Percentiles rank a stretch among this genome's conserved stretches.
These are phyloP conservation scores for Penicillium brevicompactum DNA, from an alignment of 2,329 filamentous ascomycete genomes.

Conservation along the genomic window DNA sequence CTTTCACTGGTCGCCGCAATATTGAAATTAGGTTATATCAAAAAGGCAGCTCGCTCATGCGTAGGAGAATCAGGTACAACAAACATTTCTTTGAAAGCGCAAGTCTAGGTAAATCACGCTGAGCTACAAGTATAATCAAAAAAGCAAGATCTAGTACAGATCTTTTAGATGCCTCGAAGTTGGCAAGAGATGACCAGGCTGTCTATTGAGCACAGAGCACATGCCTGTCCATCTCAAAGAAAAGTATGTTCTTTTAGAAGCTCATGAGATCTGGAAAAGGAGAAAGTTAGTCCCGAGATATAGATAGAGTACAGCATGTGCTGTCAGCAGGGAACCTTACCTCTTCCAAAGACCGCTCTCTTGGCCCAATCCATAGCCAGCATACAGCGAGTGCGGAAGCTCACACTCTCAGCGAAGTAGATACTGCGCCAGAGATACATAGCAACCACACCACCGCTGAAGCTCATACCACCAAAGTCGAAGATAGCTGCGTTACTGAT, in stretches of 20 bases:
- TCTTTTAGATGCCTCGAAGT: neutral
- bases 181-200: neutral
- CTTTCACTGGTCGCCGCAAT: too few species aligned
- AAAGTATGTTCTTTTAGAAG: conserved; percentile 39
- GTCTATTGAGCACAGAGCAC: neutral
- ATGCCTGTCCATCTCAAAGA: neutral
- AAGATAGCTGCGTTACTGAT: conserved; percentile 96
- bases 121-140: neutral
- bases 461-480: conserved; percentile 77
- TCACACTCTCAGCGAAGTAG: conserved; percentile 97
- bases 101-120: neutral
- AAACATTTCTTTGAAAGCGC: neutral
- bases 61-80: neutral
- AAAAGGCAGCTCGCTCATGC: neutral
- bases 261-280: conserved; percentile 54
- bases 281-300: conserved; percentile 6
- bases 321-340: conserved; percentile 52
- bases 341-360: conserved; percentile 90
- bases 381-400: conserved; percentile 81
- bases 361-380: conserved; percentile 99
- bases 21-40: neutral
- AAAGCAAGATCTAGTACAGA: neutral
- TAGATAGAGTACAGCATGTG: neutral
- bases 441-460: conserved; percentile 82
- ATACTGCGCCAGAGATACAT: conserved; percentile 96